Percentiles rank a stretch among this genome's conserved stretches.
These are phyloP conservation scores for Sclerotinia borealis DNA, from an alignment of 2,329 filamentous ascomycete species.

Conservation along the genomic window DNA sequence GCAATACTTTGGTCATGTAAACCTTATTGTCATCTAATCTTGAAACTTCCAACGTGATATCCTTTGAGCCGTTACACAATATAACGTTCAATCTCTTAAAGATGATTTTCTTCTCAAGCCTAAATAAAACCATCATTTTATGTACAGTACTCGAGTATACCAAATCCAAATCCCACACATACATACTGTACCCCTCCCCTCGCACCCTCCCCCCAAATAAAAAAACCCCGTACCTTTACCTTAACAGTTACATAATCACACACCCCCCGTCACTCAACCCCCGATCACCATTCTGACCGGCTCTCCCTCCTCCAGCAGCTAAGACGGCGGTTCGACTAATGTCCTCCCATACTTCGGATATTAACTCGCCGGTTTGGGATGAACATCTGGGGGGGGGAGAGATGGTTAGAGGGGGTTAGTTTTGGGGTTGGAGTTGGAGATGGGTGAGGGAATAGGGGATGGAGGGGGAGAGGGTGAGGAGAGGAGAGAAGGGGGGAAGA, in stretches of 20 bases:
- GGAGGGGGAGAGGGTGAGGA: neutral
- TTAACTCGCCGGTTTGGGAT: constrained; percentile 5
- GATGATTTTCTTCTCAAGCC: neutral
- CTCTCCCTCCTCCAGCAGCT: constrained; percentile 6
- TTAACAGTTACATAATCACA: constrained; percentile 7
- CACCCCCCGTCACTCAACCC: constrained; percentile 10
- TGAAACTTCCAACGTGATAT: neutral
- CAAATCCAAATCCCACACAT: neutral
- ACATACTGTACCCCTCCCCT: neutral
- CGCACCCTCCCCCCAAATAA: no score
- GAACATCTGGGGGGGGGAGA: neutral
- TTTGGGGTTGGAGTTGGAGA: neutral
- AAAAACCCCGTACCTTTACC: neutral
- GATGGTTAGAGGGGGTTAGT: neutral
- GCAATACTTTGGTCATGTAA: neutral
- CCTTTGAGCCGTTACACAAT: neutral
- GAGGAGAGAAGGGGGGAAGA: neutral
- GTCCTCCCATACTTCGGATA: constrained; percentile 13
- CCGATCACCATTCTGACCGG: neutral
- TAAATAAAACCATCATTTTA: neutral
- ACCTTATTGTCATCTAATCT: neutral
- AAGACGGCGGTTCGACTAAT: constrained; percentile 10
- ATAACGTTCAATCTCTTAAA: neutral
- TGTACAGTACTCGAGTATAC: no score
- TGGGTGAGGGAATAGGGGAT: neutral